Evolutionary conservation across 2,329 filamentous ascomycete genomes (phyloP).

Genomic region (Fusarium camptoceras): DNA sequence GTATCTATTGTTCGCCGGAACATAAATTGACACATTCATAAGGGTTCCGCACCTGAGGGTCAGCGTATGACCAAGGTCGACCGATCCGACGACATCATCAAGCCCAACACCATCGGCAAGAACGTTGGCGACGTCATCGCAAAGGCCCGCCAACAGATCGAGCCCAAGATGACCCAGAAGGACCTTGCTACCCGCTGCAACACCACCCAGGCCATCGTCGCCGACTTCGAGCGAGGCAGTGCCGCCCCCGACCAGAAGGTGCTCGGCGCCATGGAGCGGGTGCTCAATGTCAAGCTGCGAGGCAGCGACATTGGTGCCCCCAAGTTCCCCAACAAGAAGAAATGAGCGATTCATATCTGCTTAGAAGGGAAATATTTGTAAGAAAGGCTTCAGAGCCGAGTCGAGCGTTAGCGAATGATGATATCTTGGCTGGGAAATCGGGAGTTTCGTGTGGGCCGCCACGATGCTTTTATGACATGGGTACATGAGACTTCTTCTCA

Average conservation of each 20-base stretch:
- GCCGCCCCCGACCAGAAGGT: slow-evolving; percentile 87
- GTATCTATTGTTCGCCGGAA: background rate
- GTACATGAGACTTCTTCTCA: slow-evolving; percentile 40
- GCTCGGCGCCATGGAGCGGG: slow-evolving; percentile 79
- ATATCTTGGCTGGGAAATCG: slow-evolving; percentile 43
- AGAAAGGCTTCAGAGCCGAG: slow-evolving; percentile 44
- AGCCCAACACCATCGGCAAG: slow-evolving; percentile 89
- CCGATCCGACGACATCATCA: slow-evolving; percentile 96
- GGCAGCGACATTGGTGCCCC: slow-evolving; percentile 87
- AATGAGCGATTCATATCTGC: slow-evolving; percentile 46
- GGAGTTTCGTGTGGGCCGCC: slow-evolving; percentile 46
- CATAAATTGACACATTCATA: slow-evolving; percentile 26
- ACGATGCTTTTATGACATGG: slow-evolving; percentile 45
- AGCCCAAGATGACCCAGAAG: slow-evolving; percentile 97
- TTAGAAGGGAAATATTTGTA: slow-evolving; percentile 34
- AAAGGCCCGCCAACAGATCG: slow-evolving; percentile 80
- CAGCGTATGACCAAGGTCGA: slow-evolving; percentile 98
- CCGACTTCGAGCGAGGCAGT: slow-evolving; percentile 85
- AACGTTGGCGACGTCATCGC: slow-evolving; percentile 86
- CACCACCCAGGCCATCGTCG: slow-evolving; percentile 82
- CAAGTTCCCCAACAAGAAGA: slow-evolving; percentile 80
- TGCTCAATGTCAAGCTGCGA: slow-evolving; percentile 88
- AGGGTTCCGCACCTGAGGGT: slow-evolving; percentile 70
- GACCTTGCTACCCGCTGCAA: slow-evolving; percentile 88
- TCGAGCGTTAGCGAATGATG: slow-evolving; percentile 47